Evolutionary conservation across 2,329 filamentous ascomycete species (phyloP).

Genomic region (Epichloe sylvatica): DNA sequence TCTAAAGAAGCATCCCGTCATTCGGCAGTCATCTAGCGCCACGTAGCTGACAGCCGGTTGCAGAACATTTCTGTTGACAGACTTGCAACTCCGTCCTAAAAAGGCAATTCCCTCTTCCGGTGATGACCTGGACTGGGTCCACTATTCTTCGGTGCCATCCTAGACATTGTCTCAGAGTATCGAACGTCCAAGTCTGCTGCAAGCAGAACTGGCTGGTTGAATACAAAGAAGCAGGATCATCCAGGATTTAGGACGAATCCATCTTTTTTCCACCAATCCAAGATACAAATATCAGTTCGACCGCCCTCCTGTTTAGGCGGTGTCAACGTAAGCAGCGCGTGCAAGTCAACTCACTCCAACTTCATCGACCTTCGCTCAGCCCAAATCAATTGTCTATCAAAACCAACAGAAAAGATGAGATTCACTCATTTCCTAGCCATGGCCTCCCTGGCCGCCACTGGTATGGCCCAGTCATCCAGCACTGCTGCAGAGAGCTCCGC

Average conservation of each 20-base stretch:
- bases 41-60: background rate
- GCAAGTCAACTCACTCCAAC: conserved; percentile 2
- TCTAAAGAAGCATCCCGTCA: background rate
- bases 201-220: background rate
- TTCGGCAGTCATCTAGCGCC: background rate
- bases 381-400: background rate
- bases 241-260: background rate
- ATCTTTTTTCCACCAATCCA: background rate
- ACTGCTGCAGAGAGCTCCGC: background rate
- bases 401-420: conserved; percentile 19
- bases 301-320: background rate
- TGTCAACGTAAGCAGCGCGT: background rate
- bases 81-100: background rate
- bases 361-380: conserved; percentile 8
- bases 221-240: background rate
- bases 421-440: conserved; percentile 17
- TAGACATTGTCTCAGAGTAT: background rate
- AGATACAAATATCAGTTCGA: background rate
- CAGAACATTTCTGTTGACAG: background rate
- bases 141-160: background rate
- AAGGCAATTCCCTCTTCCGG: background rate
- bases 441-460: conserved; percentile 2
- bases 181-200: background rate
- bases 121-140: background rate
- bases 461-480: background rate